phyloP scores from a whole-genome alignment of 495 filamentous ascomycete species.

The Annulohypoxylon bovei region DNA sequence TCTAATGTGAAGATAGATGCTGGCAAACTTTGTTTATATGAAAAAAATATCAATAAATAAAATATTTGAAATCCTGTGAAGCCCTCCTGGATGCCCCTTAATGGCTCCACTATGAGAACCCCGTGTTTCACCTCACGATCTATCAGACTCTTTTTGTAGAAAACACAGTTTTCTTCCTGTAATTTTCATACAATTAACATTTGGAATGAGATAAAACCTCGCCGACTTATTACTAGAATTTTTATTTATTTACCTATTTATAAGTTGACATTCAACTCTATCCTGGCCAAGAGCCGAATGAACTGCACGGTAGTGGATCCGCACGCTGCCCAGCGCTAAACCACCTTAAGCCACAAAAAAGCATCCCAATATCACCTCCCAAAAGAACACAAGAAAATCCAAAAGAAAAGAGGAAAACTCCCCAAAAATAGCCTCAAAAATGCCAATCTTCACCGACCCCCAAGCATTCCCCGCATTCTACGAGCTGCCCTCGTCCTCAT shows the following conservation, averaged over 20 bases:
- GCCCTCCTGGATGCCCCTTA: neutral
- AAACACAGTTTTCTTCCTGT: neutral
- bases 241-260: no score
- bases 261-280: neutral
- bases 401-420: neutral
- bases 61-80: neutral
- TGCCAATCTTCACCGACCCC: slow-evolving; percentile 46
- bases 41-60: no score
- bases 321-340: neutral
- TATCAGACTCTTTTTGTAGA: neutral
- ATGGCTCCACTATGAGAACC: neutral
- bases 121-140: slow-evolving; percentile 13
- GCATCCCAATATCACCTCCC: neutral
- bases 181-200: neutral
- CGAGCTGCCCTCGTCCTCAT: slow-evolving; percentile 23
- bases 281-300: no score
- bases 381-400: neutral
- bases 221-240: neutral
- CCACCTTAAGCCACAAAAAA: neutral
- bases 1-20: no score
- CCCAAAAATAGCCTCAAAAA: neutral
- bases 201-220: neutral
- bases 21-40: no score
- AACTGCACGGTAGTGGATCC: neutral
- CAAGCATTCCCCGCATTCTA: slow-evolving; percentile 46